Evolutionary conservation across 2,329 filamentous ascomycete genomes (phyloP), one percentile per base, ranked within the genome.

Genomic region (Claviceps sorghi): DNA sequence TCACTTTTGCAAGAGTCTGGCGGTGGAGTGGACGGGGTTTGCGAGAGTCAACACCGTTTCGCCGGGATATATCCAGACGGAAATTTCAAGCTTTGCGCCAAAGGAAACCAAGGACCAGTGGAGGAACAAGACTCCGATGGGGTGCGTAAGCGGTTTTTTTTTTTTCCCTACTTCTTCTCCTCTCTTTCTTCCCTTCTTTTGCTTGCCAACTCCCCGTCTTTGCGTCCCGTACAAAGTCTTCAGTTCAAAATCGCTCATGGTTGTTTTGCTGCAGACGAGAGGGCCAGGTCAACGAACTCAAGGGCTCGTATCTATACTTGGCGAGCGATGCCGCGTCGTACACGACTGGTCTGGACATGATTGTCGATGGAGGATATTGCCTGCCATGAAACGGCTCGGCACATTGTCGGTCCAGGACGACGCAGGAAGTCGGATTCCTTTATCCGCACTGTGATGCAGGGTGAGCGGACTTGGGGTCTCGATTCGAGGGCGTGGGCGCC

Each of bases 241-340:
- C 3, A 26, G 34, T 26, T 10, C 3, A 26, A 9, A 21, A 17
- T 45, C 8, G 22, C 34, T 47, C 13, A 51, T 17, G 17, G 5
- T 22, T 29, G 1, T 15, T 13, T 1, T 15, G 32, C 34, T 47
- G 19, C 41, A 78, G 80, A 48, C 78, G 88, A 58, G 83, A 89
- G 63, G 88, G 84, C 10, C 74, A 82, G 57, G 72, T 79, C 2
- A 77, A 80, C 55, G 88, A 95, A 72, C 74, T 94, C 59, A 90
- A 91, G 72, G 88, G 86, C 21, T 84, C 84, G 19, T 95, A 86
- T 65, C 69, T 94, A 48, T 93, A 89, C 67, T 73, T 94, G 53
- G 84, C 86, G 19, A 87, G 83, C 15, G 87, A 94, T 67, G 87
- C 87, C 4, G 79, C 83, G n/a, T 86, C 81, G 51, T 94, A 88